Percentiles rank a stretch among this genome's conserved stretches.
Evolutionary conservation across 345 rosid genomes (phyloP).

Genomic region (Camelina hispida): DNA sequence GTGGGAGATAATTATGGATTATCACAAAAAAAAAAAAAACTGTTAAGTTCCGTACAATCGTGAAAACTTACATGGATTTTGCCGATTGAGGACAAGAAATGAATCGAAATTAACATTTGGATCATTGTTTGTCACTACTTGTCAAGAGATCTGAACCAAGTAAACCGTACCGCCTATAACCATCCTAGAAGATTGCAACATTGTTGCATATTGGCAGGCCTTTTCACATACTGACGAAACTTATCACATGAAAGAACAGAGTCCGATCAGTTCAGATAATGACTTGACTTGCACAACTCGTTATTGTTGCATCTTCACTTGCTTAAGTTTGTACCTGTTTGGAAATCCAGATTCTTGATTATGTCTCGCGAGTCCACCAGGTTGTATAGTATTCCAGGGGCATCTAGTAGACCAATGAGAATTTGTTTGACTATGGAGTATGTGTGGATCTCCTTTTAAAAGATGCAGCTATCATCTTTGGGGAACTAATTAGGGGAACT

Average conservation of each 20-base stretch:
- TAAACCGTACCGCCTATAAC: not conserved
- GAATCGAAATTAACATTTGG: constrained; percentile 1
- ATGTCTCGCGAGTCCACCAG: constrained; percentile 87
- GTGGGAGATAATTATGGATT: not conserved
- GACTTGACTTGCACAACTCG: no score
- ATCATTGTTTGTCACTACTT: not conserved
- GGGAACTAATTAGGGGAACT: no score
- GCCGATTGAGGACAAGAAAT: constrained; percentile 22
- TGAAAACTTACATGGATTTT: not conserved
- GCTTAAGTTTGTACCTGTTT: not conserved
- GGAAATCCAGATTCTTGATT: constrained; percentile 71
- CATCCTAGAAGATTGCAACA: not conserved
- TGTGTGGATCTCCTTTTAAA: no score
- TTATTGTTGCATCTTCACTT: not conserved
- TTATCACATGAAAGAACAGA: no score
- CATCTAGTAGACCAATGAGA: constrained; percentile 53
- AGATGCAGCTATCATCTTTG: no score
- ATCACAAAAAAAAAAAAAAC: not conserved
- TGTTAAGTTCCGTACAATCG: not conserved
- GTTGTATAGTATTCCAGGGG: constrained; percentile 54
- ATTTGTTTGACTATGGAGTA: no score
- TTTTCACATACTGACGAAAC: not conserved
- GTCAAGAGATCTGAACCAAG: not conserved
- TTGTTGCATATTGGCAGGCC: not conserved
- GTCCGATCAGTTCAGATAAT: no score